Evolutionary conservation across 2,329 filamentous ascomycete genomes (phyloP).

Genomic region (Aspergillus pseudoglaucus): DNA sequence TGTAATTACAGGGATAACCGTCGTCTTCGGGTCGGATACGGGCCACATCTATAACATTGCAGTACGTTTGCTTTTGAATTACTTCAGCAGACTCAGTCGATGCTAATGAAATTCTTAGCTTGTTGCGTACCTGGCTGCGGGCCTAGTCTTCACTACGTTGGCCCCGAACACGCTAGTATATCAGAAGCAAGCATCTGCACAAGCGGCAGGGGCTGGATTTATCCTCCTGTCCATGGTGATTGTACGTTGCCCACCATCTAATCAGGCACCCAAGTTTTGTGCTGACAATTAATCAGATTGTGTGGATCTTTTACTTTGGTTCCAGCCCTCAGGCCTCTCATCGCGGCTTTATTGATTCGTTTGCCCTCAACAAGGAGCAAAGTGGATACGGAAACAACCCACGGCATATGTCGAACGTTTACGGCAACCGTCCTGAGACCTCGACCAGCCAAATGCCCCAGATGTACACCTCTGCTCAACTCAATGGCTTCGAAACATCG

Average conservation of each 20-base stretch:
- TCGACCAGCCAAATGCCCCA: conserved; percentile 71
- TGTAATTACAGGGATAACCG: conserved; percentile 69
- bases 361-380: conserved; percentile 81
- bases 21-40: conserved; percentile 78
- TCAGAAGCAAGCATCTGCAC: conserved; percentile 59
- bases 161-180: conserved; percentile 84
- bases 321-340: conserved; percentile 80
- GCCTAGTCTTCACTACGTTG: conserved; percentile 77
- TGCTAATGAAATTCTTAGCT: conserved; percentile 42
- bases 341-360: conserved; percentile 89
- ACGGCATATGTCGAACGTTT: conserved; percentile 67
- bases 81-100: not conserved
- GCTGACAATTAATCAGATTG: conserved; percentile 54
- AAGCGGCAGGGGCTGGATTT: conserved; percentile 86
- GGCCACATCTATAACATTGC: conserved; percentile 87
- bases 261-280: not conserved
- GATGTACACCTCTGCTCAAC: conserved; percentile 94
- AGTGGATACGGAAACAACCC: conserved; percentile 55
- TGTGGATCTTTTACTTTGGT: conserved; percentile 99
- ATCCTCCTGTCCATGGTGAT: conserved; percentile 90
- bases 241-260: conserved; percentile 49
- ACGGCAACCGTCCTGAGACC: conserved; percentile 70
- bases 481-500: conserved; percentile 93
- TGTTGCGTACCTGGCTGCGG: conserved; percentile 77
- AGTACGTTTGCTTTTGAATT: conserved; percentile 36